Evolutionary conservation across 2,329 filamentous ascomycete genomes (phyloP).

Genomic region (Ophiostoma sp.): DNA sequence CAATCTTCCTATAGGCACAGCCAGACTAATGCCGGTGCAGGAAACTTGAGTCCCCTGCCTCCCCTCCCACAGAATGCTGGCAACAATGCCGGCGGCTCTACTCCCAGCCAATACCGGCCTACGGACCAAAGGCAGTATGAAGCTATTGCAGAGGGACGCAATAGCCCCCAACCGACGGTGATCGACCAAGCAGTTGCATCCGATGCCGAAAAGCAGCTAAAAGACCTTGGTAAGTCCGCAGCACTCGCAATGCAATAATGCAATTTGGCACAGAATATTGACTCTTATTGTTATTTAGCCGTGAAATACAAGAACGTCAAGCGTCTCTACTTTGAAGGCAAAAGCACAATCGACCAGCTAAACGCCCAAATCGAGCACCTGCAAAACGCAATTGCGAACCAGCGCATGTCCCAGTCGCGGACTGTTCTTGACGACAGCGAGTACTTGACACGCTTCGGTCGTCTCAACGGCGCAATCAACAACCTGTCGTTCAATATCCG

Average conservation of each 20-base stretch:
- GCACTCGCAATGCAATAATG: not conserved
- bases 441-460: slow-evolving; percentile 81
- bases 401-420: slow-evolving; percentile 87
- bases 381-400: slow-evolving; percentile 95
- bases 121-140: slow-evolving; percentile 42
- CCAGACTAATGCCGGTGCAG: slow-evolving; percentile 34
- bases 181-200: slow-evolving; percentile 36
- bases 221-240: slow-evolving; percentile 49
- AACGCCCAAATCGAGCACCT: slow-evolving; percentile 85
- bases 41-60: slow-evolving; percentile 41
- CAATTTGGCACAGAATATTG: not conserved
- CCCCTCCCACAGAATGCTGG: slow-evolving; percentile 28
- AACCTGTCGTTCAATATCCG: slow-evolving; percentile 94
- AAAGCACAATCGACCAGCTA: slow-evolving; percentile 83
- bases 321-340: slow-evolving; percentile 93
- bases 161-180: slow-evolving; percentile 51
- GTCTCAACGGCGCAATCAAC: slow-evolving; percentile 88
- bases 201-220: slow-evolving; percentile 52
- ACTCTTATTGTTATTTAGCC: slow-evolving; percentile 30
- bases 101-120: slow-evolving; percentile 34
- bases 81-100: slow-evolving; percentile 34
- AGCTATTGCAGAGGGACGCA: slow-evolving; percentile 47
- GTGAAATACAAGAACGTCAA: slow-evolving; percentile 98
- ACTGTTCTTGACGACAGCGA: slow-evolving; percentile 94
- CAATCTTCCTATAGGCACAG: slow-evolving; percentile 50